phyloP scores from a whole-genome alignment of 257 asterid species.

The Leonotis leonurus region DNA sequence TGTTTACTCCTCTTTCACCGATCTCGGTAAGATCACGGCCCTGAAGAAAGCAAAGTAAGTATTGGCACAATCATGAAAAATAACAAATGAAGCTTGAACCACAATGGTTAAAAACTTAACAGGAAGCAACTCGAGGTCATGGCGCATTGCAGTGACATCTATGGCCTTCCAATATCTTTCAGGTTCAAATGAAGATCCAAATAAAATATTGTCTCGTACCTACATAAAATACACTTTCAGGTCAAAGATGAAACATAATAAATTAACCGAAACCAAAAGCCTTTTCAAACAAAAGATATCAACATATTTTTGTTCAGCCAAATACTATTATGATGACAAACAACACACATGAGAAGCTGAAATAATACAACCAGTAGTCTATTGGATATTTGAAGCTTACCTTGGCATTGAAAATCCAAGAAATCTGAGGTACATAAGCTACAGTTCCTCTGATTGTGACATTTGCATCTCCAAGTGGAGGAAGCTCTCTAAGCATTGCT shows the following conservation, averaged over 20 bases:
- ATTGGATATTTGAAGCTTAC: slow-evolving; percentile 40
- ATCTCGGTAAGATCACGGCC: slow-evolving; percentile 90
- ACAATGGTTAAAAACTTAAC: slow-evolving; percentile 35
- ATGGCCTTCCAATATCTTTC: slow-evolving; percentile 63
- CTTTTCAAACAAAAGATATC: neutral
- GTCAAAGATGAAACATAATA: slow-evolving; percentile 5
- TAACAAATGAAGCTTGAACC: neutral
- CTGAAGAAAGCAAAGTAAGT: slow-evolving; percentile 31
- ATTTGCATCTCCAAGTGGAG: slow-evolving; percentile 58
- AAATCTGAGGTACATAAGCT: slow-evolving; percentile 88
- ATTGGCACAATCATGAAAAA: slow-evolving; percentile 1
- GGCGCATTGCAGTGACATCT: slow-evolving; percentile 64
- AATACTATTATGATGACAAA: neutral
- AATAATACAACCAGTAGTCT: no score
- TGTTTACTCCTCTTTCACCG: slow-evolving; percentile 91
- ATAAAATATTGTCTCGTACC: slow-evolving; percentile 80
- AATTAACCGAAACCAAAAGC: neutral
- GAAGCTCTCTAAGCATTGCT: slow-evolving; percentile 88
- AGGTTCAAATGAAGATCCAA: slow-evolving; percentile 65
- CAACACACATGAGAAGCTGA: neutral
- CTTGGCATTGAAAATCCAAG: slow-evolving; percentile 92
- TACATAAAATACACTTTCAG: slow-evolving; percentile 20
- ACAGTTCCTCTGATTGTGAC: slow-evolving; percentile 72
- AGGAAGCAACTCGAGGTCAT: slow-evolving; percentile 79
- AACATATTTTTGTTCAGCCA: neutral